These are phyloP conservation scores for Aegilops speltoides DNA, from an alignment of 176 grass and related monocot species.

Conservation along the genomic window DNA sequence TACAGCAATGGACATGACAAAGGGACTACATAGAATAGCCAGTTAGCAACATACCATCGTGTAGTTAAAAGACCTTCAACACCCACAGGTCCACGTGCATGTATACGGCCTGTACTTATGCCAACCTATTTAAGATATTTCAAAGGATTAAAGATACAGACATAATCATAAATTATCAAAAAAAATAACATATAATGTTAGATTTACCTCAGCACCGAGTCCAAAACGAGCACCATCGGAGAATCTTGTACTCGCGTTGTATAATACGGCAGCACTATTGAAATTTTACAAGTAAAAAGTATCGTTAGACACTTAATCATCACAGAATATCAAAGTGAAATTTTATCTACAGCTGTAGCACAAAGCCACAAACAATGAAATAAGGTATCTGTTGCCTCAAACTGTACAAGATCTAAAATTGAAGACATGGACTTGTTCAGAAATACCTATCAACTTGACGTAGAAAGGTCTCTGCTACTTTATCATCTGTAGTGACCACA, in stretches of 20 bases:
- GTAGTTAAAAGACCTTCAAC: slow-evolving; percentile 92
- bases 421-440: not conserved
- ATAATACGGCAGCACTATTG: slow-evolving; percentile 86
- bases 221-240: slow-evolving; percentile 97
- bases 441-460: slow-evolving; percentile 86
- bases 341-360: not conserved
- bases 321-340: slow-evolving; percentile 6
- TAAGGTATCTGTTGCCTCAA: not conserved
- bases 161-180: not conserved
- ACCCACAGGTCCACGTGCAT: slow-evolving; percentile 97
- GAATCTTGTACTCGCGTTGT: slow-evolving; percentile 92
- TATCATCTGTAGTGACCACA: slow-evolving; percentile 66
- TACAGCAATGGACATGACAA: not conserved
- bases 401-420: slow-evolving; percentile 11
- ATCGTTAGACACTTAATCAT: slow-evolving; percentile 25
- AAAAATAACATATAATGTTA: not conserved
- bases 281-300: slow-evolving; percentile 17
- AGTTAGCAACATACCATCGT: slow-evolving; percentile 62
- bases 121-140: slow-evolving; percentile 72
- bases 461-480: slow-evolving; percentile 70
- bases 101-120: slow-evolving; percentile 97
- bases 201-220: slow-evolving; percentile 90
- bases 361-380: not conserved
- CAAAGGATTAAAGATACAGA: slow-evolving; percentile 21
- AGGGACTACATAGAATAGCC: not conserved